phyloP scores from a whole-genome alignment of 1,284 basidiomycete genomes.

The Exsudoporus floridanus region DNA sequence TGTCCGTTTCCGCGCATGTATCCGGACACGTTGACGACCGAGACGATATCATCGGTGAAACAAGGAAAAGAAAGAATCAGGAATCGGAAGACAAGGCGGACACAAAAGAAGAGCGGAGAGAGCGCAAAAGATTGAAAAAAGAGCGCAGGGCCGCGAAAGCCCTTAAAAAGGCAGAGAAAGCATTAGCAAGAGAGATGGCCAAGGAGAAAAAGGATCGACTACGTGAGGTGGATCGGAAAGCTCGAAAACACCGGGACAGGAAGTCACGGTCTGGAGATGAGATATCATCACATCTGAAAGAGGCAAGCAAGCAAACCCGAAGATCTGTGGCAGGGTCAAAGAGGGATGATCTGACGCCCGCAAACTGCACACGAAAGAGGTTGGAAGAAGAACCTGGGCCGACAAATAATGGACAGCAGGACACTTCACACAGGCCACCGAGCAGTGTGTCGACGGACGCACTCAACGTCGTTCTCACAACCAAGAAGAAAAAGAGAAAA shows the following conservation, averaged over 20 bases:
- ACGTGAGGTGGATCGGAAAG: conserved; percentile 2
- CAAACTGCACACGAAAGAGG: conserved; percentile 3
- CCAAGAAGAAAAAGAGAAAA: conserved; percentile 26
- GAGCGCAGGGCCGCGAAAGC: conserved; percentile 25
- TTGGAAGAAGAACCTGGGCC: conserved; percentile 13
- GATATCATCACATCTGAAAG: neutral
- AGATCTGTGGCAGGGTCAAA: neutral
- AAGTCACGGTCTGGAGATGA: neutral
- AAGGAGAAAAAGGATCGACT: neutral
- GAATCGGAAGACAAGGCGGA: conserved; percentile 5
- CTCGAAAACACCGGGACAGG: neutral
- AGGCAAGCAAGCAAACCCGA: neutral
- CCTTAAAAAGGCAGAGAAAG: conserved; percentile 15
- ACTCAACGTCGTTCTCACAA: neutral
- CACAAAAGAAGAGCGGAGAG: conserved; percentile 28
- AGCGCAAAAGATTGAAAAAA: conserved; percentile 24
- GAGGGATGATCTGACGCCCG: neutral
- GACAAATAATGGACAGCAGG: conserved; percentile 2
- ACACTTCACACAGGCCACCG: neutral
- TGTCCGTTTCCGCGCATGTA: neutral
- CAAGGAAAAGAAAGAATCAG: conserved; percentile 9
- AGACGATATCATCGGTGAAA: neutral
- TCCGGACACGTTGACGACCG: neutral
- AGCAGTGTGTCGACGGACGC: neutral
- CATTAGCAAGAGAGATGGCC: conserved; percentile 5